These are phyloP conservation scores for Saccharum officinarum DNA, from an alignment of 176 grass and related monocot species.

Conservation along the genomic window DNA sequence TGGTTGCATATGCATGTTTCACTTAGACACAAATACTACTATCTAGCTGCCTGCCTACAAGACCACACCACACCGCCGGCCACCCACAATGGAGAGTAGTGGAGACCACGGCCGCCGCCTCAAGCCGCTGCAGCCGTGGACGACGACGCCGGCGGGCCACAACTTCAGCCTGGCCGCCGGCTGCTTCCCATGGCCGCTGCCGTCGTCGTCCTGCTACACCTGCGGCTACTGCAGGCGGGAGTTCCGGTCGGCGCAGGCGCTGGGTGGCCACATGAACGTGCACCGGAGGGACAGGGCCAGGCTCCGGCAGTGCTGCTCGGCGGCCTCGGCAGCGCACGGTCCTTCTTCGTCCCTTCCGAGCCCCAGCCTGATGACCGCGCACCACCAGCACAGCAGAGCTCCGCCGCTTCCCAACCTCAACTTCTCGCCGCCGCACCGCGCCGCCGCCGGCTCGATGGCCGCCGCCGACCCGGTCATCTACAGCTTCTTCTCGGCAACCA, in stretches of 20 bases:
- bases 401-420: constrained; percentile 36
- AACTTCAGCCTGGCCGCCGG: background rate
- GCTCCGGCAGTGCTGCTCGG: constrained; percentile 34
- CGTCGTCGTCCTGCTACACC: constrained; percentile 34
- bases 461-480: constrained; percentile 7
- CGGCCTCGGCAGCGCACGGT: background rate
- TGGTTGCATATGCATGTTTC: background rate
- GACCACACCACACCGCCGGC: background rate
- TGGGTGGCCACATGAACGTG: constrained; percentile 57
- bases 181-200: constrained; percentile 22
- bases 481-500: constrained; percentile 36
- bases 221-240: constrained; percentile 51
- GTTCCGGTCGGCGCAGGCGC: constrained; percentile 49
- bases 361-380: background rate
- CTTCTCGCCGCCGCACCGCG: background rate
- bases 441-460: too few relatives aligned
- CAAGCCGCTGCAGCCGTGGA: constrained; percentile 8
- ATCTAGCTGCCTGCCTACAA: background rate
- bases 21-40: background rate
- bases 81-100: constrained; percentile 22
- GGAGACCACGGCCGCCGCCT: constrained; percentile 30
- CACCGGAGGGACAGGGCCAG: constrained; percentile 54
- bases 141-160: constrained; percentile 8
- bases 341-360: background rate
- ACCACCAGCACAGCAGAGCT: background rate